Percentiles rank a stretch among this genome's conserved stretches.
Conservation (phyloP, 441 rosid species). For the Populus hybrid region DNA sequence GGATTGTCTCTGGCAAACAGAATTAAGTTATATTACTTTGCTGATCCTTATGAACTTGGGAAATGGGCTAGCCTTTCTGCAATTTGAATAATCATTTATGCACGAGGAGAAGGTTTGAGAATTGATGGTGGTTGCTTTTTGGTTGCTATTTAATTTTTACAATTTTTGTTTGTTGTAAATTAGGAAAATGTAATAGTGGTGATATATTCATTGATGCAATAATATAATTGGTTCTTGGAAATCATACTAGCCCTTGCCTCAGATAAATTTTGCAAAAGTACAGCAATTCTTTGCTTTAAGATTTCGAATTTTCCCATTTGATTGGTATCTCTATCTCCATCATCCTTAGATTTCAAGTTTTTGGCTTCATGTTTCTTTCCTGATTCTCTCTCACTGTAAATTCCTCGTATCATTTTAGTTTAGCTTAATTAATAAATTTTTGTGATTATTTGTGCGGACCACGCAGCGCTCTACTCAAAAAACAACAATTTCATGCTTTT, state of each 20-base stretch:
- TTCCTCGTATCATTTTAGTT: too few species aligned
- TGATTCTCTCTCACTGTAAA: background rate
- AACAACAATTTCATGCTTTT: too few species aligned
- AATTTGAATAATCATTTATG: conserved; percentile 29
- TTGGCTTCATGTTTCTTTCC: background rate
- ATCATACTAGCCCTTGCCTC: background rate
- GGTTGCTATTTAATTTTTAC: background rate
- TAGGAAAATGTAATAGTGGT: conserved; percentile 14
- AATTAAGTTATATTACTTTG: conserved; percentile 70
- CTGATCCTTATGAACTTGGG: conserved; percentile 82
- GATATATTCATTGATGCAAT: conserved; percentile 16
- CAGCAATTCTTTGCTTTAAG: background rate
- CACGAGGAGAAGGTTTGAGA: conserved; percentile 3
- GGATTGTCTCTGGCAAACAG: conserved; percentile 72
- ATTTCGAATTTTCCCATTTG: background rate
- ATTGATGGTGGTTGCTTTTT: conserved; percentile 15
- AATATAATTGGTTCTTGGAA: conserved; percentile 1
- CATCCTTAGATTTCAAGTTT: background rate
- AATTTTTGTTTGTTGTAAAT: conserved; percentile 25
- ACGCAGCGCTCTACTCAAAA: too few species aligned
- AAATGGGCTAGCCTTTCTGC: conserved; percentile 90
- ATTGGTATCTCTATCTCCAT: background rate
- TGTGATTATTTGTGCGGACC: too few species aligned
- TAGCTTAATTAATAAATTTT: too few species aligned
- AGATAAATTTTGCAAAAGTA: conserved; percentile 9